Percentiles rank a stretch among this genome's conserved stretches.
These are phyloP conservation scores for Aspergillus sp. DNA, from an alignment of 2,329 filamentous ascomycete species.

Conservation along the genomic window DNA sequence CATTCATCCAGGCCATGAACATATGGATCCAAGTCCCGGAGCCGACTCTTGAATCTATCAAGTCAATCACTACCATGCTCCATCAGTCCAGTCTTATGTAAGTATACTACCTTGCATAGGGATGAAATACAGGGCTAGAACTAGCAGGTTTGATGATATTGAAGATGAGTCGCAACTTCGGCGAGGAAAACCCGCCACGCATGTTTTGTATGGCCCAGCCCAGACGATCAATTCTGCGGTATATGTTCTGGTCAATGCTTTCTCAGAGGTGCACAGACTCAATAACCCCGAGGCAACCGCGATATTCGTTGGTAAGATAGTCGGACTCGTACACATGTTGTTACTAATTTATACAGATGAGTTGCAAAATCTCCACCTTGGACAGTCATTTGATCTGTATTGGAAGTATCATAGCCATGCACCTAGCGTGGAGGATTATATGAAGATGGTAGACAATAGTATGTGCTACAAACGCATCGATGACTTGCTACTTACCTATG, in stretches of 20 bases:
- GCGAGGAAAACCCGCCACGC: conserved; percentile 38
- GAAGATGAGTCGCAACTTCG: conserved; percentile 40
- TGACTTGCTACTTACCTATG: no score
- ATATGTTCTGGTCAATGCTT: conserved; percentile 36
- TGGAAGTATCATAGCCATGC: conserved; percentile 33
- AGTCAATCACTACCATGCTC: conserved; percentile 30
- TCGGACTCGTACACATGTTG: no score
- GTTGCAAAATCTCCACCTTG: conserved; percentile 33
- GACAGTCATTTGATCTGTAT: conserved; percentile 38
- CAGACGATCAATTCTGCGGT: conserved; percentile 47
- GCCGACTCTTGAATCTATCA: conserved; percentile 26
- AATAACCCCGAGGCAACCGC: no score
- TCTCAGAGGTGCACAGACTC: conserved; percentile 25
- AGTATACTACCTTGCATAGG: background rate
- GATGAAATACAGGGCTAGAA: no score
- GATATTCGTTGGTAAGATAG: no score
- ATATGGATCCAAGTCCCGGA: conserved; percentile 32
- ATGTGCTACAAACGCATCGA: no score
- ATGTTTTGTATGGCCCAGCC: conserved; percentile 39
- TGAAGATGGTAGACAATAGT: conserved; percentile 38
- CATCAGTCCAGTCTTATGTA: conserved; percentile 37
- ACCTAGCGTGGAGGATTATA: conserved; percentile 35
- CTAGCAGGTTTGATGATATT: conserved; percentile 38
- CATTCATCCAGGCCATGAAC: conserved; percentile 35
- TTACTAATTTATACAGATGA: no score